Evolutionary conservation across 2,329 filamentous ascomycete species (phyloP).

Genomic region (Hypomyces perniciosus): DNA sequence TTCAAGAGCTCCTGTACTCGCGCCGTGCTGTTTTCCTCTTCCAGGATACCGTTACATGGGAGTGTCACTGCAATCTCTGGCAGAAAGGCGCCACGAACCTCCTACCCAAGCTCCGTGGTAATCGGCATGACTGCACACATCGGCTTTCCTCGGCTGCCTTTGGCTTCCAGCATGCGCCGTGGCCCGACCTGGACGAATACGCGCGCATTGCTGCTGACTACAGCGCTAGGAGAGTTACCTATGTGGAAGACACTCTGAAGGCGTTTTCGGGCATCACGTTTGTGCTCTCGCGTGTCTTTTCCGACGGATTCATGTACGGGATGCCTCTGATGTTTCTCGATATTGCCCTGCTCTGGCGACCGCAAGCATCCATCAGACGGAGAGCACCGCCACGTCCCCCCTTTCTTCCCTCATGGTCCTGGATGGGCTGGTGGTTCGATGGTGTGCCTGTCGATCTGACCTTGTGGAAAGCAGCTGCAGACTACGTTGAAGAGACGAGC

Average conservation of each 20-base stretch:
- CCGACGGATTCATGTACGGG: slow-evolving; percentile 39
- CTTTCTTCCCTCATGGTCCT: slow-evolving; percentile 40
- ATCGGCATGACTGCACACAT: slow-evolving; percentile 27
- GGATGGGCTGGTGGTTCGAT: slow-evolving; percentile 45
- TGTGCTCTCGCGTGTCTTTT: slow-evolving; percentile 35
- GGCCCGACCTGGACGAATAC: slow-evolving; percentile 42
- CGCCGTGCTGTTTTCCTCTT: slow-evolving; percentile 39
- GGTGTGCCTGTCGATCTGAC: slow-evolving; percentile 36
- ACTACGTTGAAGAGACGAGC: slow-evolving; percentile 36
- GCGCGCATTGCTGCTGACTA: slow-evolving; percentile 39
- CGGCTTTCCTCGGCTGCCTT: slow-evolving; percentile 27
- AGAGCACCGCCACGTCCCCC: slow-evolving; percentile 30
- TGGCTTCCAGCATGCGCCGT: slow-evolving; percentile 35
- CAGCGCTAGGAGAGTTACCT: slow-evolving; percentile 32
- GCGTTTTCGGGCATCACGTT: slow-evolving; percentile 39
- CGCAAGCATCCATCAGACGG: slow-evolving; percentile 36
- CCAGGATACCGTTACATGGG: slow-evolving; percentile 38
- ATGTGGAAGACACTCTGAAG: slow-evolving; percentile 36
- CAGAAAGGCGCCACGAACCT: slow-evolving; percentile 28
- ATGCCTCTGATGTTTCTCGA: slow-evolving; percentile 43
- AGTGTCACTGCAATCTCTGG: slow-evolving; percentile 41
- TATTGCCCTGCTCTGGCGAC: slow-evolving; percentile 39
- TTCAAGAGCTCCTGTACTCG: slow-evolving; percentile 39
- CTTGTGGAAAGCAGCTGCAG: slow-evolving; percentile 38
- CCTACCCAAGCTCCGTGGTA: slow-evolving; percentile 27